These are phyloP conservation scores for Cordyceps cateniannulata DNA, from an alignment of 2,329 filamentous ascomycete genomes.

Conservation along the genomic window DNA sequence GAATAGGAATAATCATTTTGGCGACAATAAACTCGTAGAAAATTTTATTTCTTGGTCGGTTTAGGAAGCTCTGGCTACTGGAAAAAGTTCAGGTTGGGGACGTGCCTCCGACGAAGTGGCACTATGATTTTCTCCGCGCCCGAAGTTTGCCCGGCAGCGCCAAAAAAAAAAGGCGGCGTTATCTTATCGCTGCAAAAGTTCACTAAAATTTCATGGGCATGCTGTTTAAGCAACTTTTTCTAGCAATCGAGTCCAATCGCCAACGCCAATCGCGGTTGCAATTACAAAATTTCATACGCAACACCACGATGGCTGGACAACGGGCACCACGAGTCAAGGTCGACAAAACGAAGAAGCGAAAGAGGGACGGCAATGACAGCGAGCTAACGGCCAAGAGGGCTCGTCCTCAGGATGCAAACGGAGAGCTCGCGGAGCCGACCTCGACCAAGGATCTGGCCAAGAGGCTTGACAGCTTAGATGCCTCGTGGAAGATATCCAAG, in stretches of 20 bases:
- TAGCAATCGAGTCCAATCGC: conserved; percentile 4
- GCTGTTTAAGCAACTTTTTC: conserved; percentile 15
- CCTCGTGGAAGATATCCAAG: conserved; percentile 54
- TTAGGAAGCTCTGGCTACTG: background rate
- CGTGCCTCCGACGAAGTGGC: background rate
- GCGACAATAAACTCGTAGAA: background rate
- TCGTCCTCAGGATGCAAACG: conserved; percentile 24
- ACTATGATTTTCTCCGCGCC: conserved; percentile 13
- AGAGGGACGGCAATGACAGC: conserved; percentile 37
- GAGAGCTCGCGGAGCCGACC: conserved; percentile 15
- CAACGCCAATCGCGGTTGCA: conserved; percentile 2
- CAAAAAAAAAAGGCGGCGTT: conserved; percentile 19
- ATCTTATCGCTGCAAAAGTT: conserved; percentile 37
- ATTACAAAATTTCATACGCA: background rate
- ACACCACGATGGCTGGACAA: conserved; percentile 28
- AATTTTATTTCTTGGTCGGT: background rate
- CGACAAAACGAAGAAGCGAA: conserved; percentile 39
- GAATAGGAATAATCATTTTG: conserved; percentile 96
- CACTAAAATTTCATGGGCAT: conserved; percentile 32
- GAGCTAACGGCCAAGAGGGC: conserved; percentile 36
- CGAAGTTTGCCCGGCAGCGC: conserved; percentile 24
- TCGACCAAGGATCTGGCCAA: conserved; percentile 20
- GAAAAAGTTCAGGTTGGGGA: background rate
- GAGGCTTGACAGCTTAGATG: conserved; percentile 25
- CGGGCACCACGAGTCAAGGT: conserved; percentile 28